Conservation (phyloP, 306 rosid species). For the Trifolium fragiferum region DNA sequence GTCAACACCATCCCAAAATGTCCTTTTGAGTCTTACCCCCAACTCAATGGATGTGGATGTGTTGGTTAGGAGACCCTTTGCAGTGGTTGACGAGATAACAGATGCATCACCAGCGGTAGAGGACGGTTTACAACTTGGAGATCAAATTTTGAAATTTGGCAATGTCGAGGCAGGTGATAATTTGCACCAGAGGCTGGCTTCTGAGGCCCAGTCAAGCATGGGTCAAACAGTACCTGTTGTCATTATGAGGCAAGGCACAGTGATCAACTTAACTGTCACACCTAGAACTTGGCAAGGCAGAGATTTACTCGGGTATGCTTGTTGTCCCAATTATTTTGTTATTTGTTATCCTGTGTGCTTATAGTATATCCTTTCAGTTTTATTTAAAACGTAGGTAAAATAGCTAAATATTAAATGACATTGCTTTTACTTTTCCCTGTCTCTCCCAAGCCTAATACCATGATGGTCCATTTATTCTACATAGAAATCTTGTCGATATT, state of each 20-base stretch:
- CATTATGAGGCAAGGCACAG: slow-evolving; percentile 76
- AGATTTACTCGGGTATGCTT: slow-evolving; percentile 87
- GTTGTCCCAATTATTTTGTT: slow-evolving; percentile 30
- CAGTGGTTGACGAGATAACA: slow-evolving; percentile 86
- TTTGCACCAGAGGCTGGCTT: slow-evolving; percentile 71
- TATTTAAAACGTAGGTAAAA: neutral
- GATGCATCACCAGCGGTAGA: slow-evolving; percentile 91
- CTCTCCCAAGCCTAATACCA: neutral
- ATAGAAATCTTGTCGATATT: slow-evolving; percentile 9
- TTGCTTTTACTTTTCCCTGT: slow-evolving; percentile 7
- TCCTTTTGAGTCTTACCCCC: slow-evolving; percentile 47
- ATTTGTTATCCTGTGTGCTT: slow-evolving; percentile 27
- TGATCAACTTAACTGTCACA: slow-evolving; percentile 65
- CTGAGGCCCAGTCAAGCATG: slow-evolving; percentile 73
- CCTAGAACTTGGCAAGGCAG: slow-evolving; percentile 97
- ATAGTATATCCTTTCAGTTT: slow-evolving; percentile 25
- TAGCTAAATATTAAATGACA: slow-evolving; percentile 13
- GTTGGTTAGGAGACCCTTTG: slow-evolving; percentile 70
- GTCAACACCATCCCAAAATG: slow-evolving; percentile 52
- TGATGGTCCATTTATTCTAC: slow-evolving; percentile 13
- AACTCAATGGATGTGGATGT: slow-evolving; percentile 64
- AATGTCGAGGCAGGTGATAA: slow-evolving; percentile 80
- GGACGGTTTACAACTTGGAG: slow-evolving; percentile 91
- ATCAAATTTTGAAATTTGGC: slow-evolving; percentile 87
- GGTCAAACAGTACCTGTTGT: slow-evolving; percentile 61